phyloP scores from a whole-genome alignment of 225 moss, liverwort and hornwort species.

The Bryoerythrophyllum caledonicum region DNA sequence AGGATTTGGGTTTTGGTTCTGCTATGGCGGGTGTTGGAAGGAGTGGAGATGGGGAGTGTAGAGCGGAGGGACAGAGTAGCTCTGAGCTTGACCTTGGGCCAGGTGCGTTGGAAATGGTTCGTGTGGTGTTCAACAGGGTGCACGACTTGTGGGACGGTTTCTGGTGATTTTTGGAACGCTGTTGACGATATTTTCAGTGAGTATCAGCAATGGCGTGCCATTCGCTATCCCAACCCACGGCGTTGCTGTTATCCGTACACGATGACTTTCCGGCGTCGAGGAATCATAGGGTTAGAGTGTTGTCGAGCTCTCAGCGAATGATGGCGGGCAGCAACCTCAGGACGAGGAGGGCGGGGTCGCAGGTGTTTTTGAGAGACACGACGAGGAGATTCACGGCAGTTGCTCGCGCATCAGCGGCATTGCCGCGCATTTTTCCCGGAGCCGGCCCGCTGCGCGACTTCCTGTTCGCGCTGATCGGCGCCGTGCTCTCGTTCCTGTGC shows the following conservation, averaged over 20 bases:
- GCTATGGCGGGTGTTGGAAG: conserved; percentile 27
- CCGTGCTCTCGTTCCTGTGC: conserved; percentile 68
- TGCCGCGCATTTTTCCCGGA: conserved; percentile 61
- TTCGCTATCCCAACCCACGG: conserved; percentile 17
- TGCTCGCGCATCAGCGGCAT: conserved; percentile 33
- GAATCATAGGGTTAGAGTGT: conserved; percentile 27
- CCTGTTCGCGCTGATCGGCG: conserved; percentile 77
- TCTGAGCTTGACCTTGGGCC: conserved; percentile 16
- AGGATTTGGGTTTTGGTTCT: background rate
- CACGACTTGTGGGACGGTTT: conserved; percentile 19
- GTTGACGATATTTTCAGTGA: background rate
- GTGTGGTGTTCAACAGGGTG: conserved; percentile 16
- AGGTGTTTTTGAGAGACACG: background rate
- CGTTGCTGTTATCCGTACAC: conserved; percentile 14
- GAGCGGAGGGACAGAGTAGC: no score
- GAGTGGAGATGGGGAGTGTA: conserved; percentile 9
- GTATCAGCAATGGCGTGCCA: conserved; percentile 38
- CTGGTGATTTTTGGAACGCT: conserved; percentile 2
- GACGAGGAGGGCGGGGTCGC: background rate
- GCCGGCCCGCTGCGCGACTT: conserved; percentile 87
- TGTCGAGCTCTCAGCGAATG: conserved; percentile 17
- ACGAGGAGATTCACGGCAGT: background rate
- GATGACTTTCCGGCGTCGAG: conserved; percentile 11
- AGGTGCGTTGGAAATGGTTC: conserved; percentile 5
- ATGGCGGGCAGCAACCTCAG: conserved; percentile 25